phyloP scores from a whole-genome alignment of 2,329 filamentous ascomycete genomes.

The Colletotrichum sp. region DNA sequence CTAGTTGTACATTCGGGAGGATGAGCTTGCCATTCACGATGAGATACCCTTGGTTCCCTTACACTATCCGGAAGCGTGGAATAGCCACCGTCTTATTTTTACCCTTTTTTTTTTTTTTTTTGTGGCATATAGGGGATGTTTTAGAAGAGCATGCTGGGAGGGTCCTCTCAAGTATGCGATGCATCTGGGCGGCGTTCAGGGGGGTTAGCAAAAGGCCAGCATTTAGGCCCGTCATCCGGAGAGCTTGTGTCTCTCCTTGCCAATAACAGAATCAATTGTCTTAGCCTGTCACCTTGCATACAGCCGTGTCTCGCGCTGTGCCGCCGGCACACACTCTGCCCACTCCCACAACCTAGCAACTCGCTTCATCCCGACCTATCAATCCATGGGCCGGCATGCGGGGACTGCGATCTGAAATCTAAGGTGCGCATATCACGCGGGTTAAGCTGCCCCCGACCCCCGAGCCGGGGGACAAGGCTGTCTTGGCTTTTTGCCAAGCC shows the following conservation, averaged over 20 bases:
- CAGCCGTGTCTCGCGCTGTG: neutral
- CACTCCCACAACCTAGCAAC: neutral
- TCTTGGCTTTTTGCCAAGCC: constrained; percentile 9
- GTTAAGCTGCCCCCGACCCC: constrained; percentile 12
- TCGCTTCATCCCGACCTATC: neutral
- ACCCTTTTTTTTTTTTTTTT: neutral
- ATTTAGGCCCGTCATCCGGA: constrained; percentile 1
- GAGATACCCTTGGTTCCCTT: constrained; percentile 21
- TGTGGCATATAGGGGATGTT: neutral
- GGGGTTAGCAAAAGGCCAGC: constrained; percentile 12
- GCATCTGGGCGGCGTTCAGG: constrained; percentile 17
- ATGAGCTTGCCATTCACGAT: constrained; percentile 17
- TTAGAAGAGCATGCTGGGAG: constrained; percentile 4
- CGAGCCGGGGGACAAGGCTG: constrained; percentile 16
- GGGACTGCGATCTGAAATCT: neutral
- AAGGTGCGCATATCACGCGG: neutral
- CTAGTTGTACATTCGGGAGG: constrained; percentile 3
- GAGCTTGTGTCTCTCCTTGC: neutral
- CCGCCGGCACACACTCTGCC: neutral
- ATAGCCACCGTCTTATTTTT: neutral
- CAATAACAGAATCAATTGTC: neutral
- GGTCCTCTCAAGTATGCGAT: constrained; percentile 6
- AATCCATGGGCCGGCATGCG: neutral
- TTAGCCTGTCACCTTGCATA: neutral
- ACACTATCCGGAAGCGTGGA: constrained; percentile 7